Conservation (phyloP, 139 green algal genomes). For the Chlorella sp. region DNA sequence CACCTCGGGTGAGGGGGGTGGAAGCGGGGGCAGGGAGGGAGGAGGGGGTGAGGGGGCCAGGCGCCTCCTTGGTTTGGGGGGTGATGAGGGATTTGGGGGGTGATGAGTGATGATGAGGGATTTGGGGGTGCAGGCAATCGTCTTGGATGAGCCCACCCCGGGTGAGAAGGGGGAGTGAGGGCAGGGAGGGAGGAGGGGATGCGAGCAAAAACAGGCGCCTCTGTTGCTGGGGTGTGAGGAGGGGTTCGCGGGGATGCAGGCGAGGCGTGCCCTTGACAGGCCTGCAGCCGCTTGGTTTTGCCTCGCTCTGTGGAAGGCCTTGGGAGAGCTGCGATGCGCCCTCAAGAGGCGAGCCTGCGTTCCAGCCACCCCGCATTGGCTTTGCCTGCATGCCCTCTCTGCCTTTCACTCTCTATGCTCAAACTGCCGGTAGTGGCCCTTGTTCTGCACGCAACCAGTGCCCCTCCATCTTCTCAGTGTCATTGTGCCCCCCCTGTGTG, state of each 20-base stretch:
- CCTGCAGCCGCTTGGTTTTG: background rate
- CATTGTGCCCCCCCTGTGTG: background rate
- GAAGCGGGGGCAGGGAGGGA: constrained; percentile 9
- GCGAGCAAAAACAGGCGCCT: too few species aligned
- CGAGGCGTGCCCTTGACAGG: background rate
- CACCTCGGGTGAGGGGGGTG: constrained; percentile 41
- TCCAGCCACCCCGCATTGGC: background rate
- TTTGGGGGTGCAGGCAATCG: constrained; percentile 44
- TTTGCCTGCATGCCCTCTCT: background rate
- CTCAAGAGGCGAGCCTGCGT: too few species aligned
- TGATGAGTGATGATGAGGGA: too few species aligned
- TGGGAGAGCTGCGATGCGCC: too few species aligned
- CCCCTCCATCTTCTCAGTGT: background rate
- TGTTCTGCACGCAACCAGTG: too few species aligned
- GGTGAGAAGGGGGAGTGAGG: too few species aligned
- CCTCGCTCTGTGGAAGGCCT: too few species aligned
- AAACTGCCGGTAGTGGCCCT: background rate
- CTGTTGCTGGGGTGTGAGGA: too few species aligned
- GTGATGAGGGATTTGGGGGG: too few species aligned
- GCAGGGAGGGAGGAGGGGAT: constrained; percentile 14
- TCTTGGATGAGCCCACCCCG: constrained; percentile 71
- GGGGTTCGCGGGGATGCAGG: too few species aligned
- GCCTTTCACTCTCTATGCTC: background rate
- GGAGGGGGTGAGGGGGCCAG: background rate
- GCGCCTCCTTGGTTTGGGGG: too few species aligned